Percentiles rank a stretch among this genome's conserved stretches.
Conservation (phyloP, 2,329 filamentous ascomycete genomes). For the Parascedosporium putredinis region DNA sequence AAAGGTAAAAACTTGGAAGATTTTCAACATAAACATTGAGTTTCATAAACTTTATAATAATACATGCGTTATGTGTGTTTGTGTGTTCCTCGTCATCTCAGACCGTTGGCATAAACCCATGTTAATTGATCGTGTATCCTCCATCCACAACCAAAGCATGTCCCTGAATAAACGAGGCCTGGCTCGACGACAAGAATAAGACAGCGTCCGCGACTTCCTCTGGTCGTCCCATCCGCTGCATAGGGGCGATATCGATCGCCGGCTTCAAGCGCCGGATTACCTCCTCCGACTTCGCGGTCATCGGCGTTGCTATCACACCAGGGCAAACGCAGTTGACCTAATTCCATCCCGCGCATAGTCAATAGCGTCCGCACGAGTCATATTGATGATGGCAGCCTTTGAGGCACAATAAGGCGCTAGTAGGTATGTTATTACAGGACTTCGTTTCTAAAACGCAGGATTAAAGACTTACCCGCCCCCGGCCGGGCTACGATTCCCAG, state of each 20-base stretch:
- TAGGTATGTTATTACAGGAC: not conserved
- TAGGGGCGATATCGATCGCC: conserved; percentile 34
- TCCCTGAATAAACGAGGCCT: conserved; percentile 41
- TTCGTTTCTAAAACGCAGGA: not conserved
- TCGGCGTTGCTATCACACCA: conserved; percentile 33
- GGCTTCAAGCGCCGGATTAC: conserved; percentile 26
- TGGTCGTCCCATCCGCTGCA: conserved; percentile 38
- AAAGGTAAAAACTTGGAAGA: too few relatives aligned
- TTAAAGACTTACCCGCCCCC: conserved; percentile 26
- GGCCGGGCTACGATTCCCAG: conserved; percentile 38
- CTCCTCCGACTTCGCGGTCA: conserved; percentile 31
- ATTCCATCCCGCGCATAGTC: conserved; percentile 37
- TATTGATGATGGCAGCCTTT: conserved; percentile 46
- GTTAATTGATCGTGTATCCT: conserved; percentile 38
- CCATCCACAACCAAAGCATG: conserved; percentile 42
- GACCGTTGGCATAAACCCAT: too few relatives aligned
- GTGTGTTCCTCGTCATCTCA: too few relatives aligned
- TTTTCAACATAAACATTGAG: too few relatives aligned
- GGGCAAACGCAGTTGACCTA: conserved; percentile 29
- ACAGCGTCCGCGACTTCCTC: conserved; percentile 39
- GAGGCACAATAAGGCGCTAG: conserved; percentile 45
- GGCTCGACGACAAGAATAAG: conserved; percentile 36
- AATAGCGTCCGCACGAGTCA: conserved; percentile 46
- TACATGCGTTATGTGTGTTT: not conserved
- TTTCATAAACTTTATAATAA: not conserved